phyloP scores from a whole-genome alignment of 2,329 filamentous ascomycete genomes.

The Paraphoma chrysanthemicola region DNA sequence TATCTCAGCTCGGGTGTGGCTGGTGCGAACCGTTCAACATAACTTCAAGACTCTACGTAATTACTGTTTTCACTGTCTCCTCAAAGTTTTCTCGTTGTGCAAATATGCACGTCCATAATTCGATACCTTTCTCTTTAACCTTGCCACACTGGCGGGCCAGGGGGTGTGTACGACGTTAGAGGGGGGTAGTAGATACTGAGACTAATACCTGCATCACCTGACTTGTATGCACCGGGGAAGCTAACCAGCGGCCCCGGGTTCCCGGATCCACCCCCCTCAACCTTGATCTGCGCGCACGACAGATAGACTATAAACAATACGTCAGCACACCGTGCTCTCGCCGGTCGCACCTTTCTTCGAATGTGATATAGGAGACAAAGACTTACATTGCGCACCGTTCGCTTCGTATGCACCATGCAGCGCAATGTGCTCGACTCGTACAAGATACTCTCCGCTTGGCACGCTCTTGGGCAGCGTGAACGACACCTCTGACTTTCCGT shows the following conservation, averaged over 20 bases:
- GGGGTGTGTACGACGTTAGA: conserved; percentile 25
- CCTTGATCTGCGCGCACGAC: conserved; percentile 54
- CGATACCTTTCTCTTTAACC: conserved; percentile 21
- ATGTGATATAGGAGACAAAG: too few relatives aligned
- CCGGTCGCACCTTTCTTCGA: too few relatives aligned
- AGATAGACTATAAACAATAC: too few relatives aligned
- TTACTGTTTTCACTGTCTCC: too few relatives aligned
- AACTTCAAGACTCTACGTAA: too few relatives aligned
- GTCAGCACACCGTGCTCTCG: too few relatives aligned
- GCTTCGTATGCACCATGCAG: conserved; percentile 47
- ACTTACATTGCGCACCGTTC: conserved; percentile 48
- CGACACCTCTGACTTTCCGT: conserved; percentile 24
- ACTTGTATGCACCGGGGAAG: conserved; percentile 50
- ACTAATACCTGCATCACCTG: conserved; percentile 30
- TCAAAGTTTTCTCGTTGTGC: too few relatives aligned
- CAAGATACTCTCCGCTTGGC: conserved; percentile 54
- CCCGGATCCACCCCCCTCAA: conserved; percentile 46
- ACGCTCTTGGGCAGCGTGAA: conserved; percentile 50
- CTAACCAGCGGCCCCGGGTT: conserved; percentile 43
- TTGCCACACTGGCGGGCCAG: conserved; percentile 27
- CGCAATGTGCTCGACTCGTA: conserved; percentile 57
- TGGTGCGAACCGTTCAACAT: too few relatives aligned
- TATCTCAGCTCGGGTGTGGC: too few relatives aligned
- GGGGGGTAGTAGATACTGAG: conserved; percentile 38
- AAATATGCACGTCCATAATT: too few relatives aligned